Evolutionary conservation across 2,329 filamentous ascomycete species (phyloP).

Genomic region (Sclerotinia subarctica): DNA sequence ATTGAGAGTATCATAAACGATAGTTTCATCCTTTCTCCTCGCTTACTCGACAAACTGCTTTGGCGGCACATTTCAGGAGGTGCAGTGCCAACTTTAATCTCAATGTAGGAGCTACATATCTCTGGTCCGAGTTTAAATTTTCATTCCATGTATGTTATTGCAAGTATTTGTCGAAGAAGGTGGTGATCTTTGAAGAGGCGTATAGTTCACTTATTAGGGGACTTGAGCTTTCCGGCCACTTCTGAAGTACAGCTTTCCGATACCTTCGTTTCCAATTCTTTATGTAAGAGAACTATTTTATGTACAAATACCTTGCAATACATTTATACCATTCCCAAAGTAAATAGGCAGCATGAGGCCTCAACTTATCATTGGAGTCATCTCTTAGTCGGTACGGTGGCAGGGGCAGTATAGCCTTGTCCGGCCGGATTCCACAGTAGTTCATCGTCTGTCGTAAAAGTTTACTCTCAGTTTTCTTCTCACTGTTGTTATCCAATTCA

Average conservation of each 20-base stretch:
- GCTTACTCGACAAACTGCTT: not conserved
- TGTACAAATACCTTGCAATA: too few relatives aligned
- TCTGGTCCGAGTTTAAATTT: not conserved
- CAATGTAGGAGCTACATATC: not conserved
- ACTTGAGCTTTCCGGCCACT: not conserved
- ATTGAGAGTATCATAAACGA: not conserved
- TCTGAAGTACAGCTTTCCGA: too few relatives aligned
- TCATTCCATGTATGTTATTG: not conserved
- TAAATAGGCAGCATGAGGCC: too few relatives aligned
- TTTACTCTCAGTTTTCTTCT: not conserved
- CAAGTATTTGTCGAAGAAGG: not conserved
- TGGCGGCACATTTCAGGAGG: not conserved
- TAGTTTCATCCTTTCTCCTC: not conserved
- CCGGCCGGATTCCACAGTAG: not conserved
- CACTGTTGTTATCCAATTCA: not conserved
- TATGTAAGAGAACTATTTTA: too few relatives aligned
- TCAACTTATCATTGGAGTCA: not conserved
- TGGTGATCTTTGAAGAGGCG: too few relatives aligned
- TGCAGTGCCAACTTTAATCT: not conserved
- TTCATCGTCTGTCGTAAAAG: rapidly evolving
- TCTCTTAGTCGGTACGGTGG: not conserved
- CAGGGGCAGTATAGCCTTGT: not conserved
- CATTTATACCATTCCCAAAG: not conserved
- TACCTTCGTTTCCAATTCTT: too few relatives aligned
- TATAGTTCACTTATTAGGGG: not conserved